Evolutionary conservation across 192 early-diverging fungal species (phyloP), one percentile per base, ranked within the genome.

Genomic region (Kickxella alabastrina): DNA sequence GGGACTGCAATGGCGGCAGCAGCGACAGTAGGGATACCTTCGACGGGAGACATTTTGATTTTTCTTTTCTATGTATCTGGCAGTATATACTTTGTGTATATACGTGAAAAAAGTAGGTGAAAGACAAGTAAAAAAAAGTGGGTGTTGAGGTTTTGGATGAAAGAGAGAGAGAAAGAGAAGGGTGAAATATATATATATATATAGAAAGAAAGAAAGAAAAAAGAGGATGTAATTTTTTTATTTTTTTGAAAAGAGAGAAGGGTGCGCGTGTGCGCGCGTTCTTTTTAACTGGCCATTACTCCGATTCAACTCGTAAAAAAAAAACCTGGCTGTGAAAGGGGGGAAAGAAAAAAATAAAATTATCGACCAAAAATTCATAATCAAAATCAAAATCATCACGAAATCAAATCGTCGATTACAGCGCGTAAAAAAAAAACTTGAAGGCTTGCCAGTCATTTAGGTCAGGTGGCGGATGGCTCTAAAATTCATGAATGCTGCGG

Each of bases 11-110:
- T 43, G 4, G 66, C 38, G 7, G 49, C 54, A 18, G 62, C 21
- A 15, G 60, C 56, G 5, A 68, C 65, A 10, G 42, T 38, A 17
- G 71, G 71, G 29, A 68, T 75, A 39, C 65, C 71, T 49, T 75
- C 56, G 36, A 3, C 7, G 23, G 60, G 55, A 15, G 64, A 36
- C 71, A 75, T 75, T 25, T 46, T 6, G 10, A 5, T 37, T 38
- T 6, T 28, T 19, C 24, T 6, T 24, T 4, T 34, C 2, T n/a
- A 34, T 35, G 38, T 47, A 39, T n/a, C n/a, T n/a, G n/a, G n/a
- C n/a, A n/a, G n/a, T n/a, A n/a, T n/a, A n/a, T n/a, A n/a, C n/a
- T n/a, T n/a, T n/a, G n/a, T n/a, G n/a, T 60, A 44, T 40, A 26
- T 46, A 6, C 38, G 37, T 10, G 37, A n/a, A 42, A 2, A 15